Percentiles rank a stretch among this genome's conserved stretches.
Evolutionary conservation across 2,329 filamentous ascomycete genomes (phyloP).

Genomic region (Pseudohalonectria lignicola): DNA sequence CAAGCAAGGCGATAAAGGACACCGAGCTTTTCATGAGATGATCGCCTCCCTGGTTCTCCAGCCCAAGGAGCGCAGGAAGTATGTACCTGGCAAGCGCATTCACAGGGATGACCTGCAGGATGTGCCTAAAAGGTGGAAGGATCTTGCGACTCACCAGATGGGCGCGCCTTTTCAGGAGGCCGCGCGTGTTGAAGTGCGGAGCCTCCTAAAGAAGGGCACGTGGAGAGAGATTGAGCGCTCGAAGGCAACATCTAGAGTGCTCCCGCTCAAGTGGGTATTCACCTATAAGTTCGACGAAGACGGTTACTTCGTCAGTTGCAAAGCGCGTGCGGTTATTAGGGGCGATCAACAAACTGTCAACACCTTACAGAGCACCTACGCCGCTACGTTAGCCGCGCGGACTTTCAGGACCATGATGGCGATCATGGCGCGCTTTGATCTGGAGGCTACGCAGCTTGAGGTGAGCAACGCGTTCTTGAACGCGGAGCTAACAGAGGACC

Average conservation of each 20-base stretch:
- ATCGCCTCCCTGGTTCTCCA: not conserved
- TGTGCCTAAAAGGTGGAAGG: no score
- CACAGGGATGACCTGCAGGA: not conserved
- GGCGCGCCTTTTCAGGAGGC: not conserved
- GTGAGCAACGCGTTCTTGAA: not conserved
- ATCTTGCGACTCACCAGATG: not conserved
- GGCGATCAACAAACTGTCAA: not conserved
- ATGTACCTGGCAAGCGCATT: not conserved
- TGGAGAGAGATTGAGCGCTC: not conserved
- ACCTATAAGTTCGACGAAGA: not conserved
- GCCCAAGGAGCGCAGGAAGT: not conserved
- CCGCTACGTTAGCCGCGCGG: not conserved
- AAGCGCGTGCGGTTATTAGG: not conserved
- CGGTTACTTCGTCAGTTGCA: not conserved
- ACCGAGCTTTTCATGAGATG: not conserved
- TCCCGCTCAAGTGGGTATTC: not conserved
- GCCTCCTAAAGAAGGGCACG: not conserved
- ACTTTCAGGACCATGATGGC: not conserved
- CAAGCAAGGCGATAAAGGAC: not conserved
- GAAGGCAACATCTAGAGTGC: not conserved
- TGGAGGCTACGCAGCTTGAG: not conserved
- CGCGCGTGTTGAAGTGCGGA: not conserved
- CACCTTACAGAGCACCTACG: not conserved
- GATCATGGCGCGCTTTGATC: not conserved
- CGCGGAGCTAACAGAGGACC: not conserved